These are phyloP conservation scores for Pichia membranifaciens DNA, from an alignment of 805 yeast species.

Conservation along the genomic window DNA sequence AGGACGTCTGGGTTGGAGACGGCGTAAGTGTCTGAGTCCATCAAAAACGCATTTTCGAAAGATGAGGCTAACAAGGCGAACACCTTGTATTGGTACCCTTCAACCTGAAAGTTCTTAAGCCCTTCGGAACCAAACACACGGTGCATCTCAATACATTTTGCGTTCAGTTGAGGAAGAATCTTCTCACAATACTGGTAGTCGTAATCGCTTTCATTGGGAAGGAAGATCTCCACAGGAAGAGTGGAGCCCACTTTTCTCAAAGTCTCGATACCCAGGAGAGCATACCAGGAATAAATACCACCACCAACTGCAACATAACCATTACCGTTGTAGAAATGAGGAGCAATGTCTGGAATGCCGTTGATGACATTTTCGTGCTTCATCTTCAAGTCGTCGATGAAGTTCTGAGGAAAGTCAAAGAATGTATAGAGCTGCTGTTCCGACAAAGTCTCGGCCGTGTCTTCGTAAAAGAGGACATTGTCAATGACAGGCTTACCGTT, in stretches of 20 bases:
- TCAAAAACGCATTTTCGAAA: conserved; percentile 62
- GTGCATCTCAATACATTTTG: conserved; percentile 59
- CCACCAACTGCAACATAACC: conserved; percentile 77
- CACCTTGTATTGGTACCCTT: conserved; percentile 65
- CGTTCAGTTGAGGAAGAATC: conserved; percentile 56
- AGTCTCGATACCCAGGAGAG: conserved; percentile 57
- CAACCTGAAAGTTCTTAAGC: conserved; percentile 42
- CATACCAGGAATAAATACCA: conserved; percentile 68
- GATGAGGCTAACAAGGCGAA: conserved; percentile 67
- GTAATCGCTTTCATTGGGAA: conserved; percentile 65
- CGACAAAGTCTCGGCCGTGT: conserved; percentile 23
- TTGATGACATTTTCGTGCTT: conserved; percentile 29
- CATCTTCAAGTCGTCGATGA: conserved; percentile 28
- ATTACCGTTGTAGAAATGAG: conserved; percentile 28
- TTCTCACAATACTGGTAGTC: conserved; percentile 65
- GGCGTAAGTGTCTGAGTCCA: conserved; percentile 77
- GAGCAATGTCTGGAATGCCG: conserved; percentile 25
- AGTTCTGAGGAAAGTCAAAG: conserved; percentile 28
- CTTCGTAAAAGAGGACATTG: conserved; percentile 27
- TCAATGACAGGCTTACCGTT: conserved; percentile 31
- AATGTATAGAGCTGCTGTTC: conserved; percentile 24
- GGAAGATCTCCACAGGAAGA: conserved; percentile 75
- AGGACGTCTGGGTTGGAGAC: conserved; percentile 56
- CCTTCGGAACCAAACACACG: conserved; percentile 55
- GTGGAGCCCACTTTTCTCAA: conserved; percentile 61